Evolutionary conservation across 495 filamentous ascomycete species (phyloP).

Genomic region (Glonium stellatum): DNA sequence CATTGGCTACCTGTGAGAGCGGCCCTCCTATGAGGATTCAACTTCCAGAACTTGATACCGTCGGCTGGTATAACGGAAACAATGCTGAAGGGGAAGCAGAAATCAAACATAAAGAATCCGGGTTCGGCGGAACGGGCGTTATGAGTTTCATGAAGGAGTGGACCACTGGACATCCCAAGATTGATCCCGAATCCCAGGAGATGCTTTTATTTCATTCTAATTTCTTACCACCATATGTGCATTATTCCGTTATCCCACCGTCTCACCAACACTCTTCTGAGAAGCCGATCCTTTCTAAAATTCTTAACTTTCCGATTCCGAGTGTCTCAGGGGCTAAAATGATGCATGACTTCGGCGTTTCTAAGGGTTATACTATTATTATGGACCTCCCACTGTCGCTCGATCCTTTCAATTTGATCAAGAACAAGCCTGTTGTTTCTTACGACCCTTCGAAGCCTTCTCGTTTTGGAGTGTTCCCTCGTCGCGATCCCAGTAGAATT

Average conservation of each 20-base stretch:
- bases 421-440: conserved; percentile 46
- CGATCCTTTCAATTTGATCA: conserved; percentile 50
- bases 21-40: conserved; percentile 58
- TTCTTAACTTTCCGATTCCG: conserved; percentile 46
- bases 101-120: conserved; percentile 19
- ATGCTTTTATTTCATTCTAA: conserved; percentile 57
- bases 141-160: conserved; percentile 56
- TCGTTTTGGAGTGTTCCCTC: conserved; percentile 58
- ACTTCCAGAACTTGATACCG: conserved; percentile 52
- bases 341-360: conserved; percentile 69
- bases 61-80: conserved; percentile 59
- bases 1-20: conserved; percentile 59
- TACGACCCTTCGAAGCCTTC: conserved; percentile 49
- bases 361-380: conserved; percentile 51
- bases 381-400: conserved; percentile 59
- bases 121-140: conserved; percentile 47
- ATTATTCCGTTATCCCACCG: conserved; percentile 52
- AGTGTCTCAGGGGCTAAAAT: conserved; percentile 56
- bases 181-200: conserved; percentile 54
- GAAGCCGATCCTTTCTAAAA: conserved; percentile 7
- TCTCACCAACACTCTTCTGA: background rate
- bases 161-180: conserved; percentile 61
- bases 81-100: conserved; percentile 43
- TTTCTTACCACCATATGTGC: conserved; percentile 54
- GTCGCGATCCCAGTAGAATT: conserved; percentile 46